Base-by-base conservation (phyloP, 2,329 filamentous ascomycete genomes). In the Mycosphaerella sp. region DNA sequence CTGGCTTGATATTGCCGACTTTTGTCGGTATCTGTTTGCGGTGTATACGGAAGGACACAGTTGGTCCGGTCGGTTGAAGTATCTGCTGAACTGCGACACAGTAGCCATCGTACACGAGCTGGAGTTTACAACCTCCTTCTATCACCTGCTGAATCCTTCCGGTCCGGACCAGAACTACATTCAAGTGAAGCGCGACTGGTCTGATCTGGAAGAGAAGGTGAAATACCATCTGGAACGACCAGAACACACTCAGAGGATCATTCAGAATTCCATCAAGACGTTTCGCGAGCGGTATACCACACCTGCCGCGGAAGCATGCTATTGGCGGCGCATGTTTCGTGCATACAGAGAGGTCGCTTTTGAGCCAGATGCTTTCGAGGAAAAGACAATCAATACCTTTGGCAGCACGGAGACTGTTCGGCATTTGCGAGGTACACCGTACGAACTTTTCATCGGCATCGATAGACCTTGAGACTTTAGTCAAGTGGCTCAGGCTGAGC, bases 281-380 rank as follows among this genome's bases (percentile, higher is more conserved):
- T 80, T 80, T 60, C 71, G 78, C 2, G 77, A 80, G 59, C 67
- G 75, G 2, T 80, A 80, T 60, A 66, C 80, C 29, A 64, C 62
- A 4, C 54, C 58, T 17, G 62, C 65, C 4, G 65, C 65, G 2
- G 60, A 60, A 32, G 54, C 60, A 12, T 67, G 65, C 48, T 51
- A 48, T 17, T 57, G 47, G 51, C 26, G 51, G 32, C 36, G 45
- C 12, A 26, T 66, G 50, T 51, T 66, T 10, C n/a, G 48, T 17
- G 58, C 49, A 2, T 66, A 61, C 52, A 50, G 43, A 2, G 53
- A 59, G 32, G 60, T 61, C 21, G 38, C 46, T 6, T 54, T 52
- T 36, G 42, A 52, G 47, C 60, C 59, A 5, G 51, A 59, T 42
- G 29, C 48, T 5, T 51, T 51, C 5, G 48, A 44, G 41, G 43